phyloP scores from a whole-genome alignment of 2,329 filamentous ascomycete genomes.

The Harringtonia lauricola region DNA sequence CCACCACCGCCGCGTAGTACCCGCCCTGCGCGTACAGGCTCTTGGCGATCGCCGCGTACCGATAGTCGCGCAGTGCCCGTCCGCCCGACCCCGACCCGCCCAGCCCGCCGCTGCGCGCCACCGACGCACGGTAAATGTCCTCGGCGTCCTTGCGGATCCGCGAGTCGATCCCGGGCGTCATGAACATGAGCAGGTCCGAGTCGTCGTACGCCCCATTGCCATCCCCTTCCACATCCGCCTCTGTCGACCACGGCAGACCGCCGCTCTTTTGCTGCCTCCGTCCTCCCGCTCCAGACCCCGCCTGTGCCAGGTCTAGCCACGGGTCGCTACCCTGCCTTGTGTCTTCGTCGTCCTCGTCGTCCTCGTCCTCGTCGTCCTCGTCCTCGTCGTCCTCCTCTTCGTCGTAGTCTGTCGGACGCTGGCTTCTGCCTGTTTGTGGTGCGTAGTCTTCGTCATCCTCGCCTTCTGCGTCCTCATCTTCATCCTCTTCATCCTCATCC shows the following conservation, averaged over 20 bases:
- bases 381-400: slow-evolving; percentile 15
- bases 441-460: slow-evolving; percentile 26
- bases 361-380: slow-evolving; percentile 21
- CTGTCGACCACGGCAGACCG: slow-evolving; percentile 14
- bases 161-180: slow-evolving; percentile 39
- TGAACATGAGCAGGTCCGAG: slow-evolving; percentile 41
- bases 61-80: slow-evolving; percentile 31
- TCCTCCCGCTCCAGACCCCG: not conserved
- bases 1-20: slow-evolving; percentile 50
- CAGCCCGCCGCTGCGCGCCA: slow-evolving; percentile 23
- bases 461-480: slow-evolving; percentile 24
- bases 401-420: too few species aligned
- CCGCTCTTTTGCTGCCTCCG: not conserved
- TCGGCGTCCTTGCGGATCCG: slow-evolving; percentile 44
- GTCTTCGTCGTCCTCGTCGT: slow-evolving; percentile 25
- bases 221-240: slow-evolving; percentile 25
- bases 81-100: too few species aligned
- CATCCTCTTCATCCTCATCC: slow-evolving; percentile 29
- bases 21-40: slow-evolving; percentile 51
- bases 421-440: too few species aligned
- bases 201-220: slow-evolving; percentile 11
- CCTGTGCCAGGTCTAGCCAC: slow-evolving; percentile 10
- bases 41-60: slow-evolving; percentile 61
- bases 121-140: slow-evolving; percentile 41
- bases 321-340: slow-evolving; percentile 17